A percentile compares a stretch with the other conserved stretches of the same genome.
These are phyloP conservation scores for Flammula alnicola DNA, from an alignment of 1,284 basidiomycete genomes.

Conservation along the genomic window DNA sequence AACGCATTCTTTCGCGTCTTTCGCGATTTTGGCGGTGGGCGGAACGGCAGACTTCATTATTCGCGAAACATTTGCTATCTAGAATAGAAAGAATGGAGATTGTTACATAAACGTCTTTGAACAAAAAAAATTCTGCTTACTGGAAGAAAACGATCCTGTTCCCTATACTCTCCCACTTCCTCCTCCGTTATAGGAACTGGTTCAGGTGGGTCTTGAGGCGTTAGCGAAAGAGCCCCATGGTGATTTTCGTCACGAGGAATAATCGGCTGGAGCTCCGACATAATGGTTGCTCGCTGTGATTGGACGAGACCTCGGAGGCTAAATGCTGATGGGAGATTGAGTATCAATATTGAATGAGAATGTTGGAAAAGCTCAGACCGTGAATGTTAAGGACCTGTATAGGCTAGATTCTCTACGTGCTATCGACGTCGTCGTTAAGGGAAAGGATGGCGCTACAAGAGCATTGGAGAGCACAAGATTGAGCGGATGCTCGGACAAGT, in stretches of 20 bases:
- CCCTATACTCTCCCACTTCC: slow-evolving; percentile 89
- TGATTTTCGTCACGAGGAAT: slow-evolving; percentile 58
- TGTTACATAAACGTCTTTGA: background rate
- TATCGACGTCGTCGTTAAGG: too few species aligned
- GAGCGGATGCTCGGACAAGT: too few species aligned
- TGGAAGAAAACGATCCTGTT: slow-evolving; percentile 90
- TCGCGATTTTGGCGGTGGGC: slow-evolving; percentile 92
- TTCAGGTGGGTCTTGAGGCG: slow-evolving; percentile 54
- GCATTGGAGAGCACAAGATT: too few species aligned
- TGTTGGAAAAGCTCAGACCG: too few species aligned
- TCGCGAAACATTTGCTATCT: slow-evolving; percentile 95
- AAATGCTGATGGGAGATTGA: too few species aligned
- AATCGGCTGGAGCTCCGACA: slow-evolving; percentile 43
- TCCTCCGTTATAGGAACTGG: slow-evolving; percentile 83
- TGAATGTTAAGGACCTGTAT: too few species aligned
- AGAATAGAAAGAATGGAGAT: background rate
- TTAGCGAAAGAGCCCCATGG: slow-evolving; percentile 40
- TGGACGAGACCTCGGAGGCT: too few species aligned
- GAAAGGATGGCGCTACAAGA: too few species aligned
- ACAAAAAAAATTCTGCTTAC: too few species aligned
- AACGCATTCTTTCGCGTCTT: slow-evolving; percentile 96
- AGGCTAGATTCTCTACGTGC: too few species aligned
- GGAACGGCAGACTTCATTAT: slow-evolving; percentile 95
- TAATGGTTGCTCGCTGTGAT: too few species aligned
- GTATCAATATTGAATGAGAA: too few species aligned